phyloP scores from a whole-genome alignment of 2,329 filamentous ascomycete species.

The Ophiognomonia clavigignenti-juglandacearum region DNA sequence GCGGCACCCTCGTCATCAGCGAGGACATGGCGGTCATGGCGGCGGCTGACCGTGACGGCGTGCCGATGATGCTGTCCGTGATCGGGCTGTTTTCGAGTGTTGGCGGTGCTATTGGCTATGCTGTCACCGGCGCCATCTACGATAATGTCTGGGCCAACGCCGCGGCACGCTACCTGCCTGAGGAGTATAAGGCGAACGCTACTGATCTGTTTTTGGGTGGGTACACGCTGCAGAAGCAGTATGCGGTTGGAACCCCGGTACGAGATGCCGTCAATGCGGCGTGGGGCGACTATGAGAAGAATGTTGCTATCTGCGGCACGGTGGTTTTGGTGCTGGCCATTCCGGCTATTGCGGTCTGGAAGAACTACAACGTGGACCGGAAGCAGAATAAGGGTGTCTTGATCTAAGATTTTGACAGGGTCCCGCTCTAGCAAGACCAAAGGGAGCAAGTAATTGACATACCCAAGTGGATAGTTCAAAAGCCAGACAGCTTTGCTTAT shows the following conservation, averaged over 20 bases:
- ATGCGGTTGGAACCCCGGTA: conserved; percentile 23
- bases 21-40: conserved; percentile 56
- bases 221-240: conserved; percentile 24
- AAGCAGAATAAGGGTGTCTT: conserved; percentile 19
- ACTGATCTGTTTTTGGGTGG: conserved; percentile 23
- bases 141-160: background rate
- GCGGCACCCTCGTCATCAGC: conserved; percentile 52
- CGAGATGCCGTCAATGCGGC: conserved; percentile 31
- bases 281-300: conserved; percentile 32
- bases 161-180: conserved; percentile 9
- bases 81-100: conserved; percentile 29
- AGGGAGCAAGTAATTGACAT: too few relatives aligned
- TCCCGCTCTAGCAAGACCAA: too few relatives aligned
- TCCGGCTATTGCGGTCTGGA: conserved; percentile 31
- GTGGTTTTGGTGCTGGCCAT: conserved; percentile 27
- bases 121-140: conserved; percentile 13
- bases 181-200: conserved; percentile 20
- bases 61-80: conserved; percentile 30
- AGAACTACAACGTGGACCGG: conserved; percentile 32
- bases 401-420: too few relatives aligned
- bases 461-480: too few relatives aligned
- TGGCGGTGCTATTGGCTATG: conserved; percentile 28
- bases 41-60: conserved; percentile 28
- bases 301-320: conserved; percentile 29
- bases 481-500: too few relatives aligned